phyloP scores from a whole-genome alignment of 2,329 filamentous ascomycete genomes.

The Aspergillus neoniger region DNA sequence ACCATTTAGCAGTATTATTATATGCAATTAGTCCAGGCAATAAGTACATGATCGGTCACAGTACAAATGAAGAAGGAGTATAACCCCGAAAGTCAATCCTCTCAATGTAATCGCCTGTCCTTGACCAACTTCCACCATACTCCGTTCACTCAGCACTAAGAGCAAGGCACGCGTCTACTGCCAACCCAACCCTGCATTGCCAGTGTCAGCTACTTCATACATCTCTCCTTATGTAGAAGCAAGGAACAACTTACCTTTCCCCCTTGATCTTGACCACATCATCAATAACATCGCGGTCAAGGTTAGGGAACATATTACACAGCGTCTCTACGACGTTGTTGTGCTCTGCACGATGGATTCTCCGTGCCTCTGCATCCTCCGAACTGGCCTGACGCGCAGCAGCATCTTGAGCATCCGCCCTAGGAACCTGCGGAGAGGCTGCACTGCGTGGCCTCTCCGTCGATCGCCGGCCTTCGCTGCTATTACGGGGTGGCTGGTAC shows the following conservation, averaged over 20 bases:
- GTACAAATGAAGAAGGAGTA: neutral
- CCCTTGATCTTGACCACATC: conserved; percentile 96
- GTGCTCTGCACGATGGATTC: conserved; percentile 82
- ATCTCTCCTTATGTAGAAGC: neutral
- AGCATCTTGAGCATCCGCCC: conserved; percentile 74
- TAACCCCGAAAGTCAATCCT: neutral
- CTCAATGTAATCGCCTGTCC: neutral
- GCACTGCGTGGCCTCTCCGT: conserved; percentile 27
- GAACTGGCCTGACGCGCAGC: conserved; percentile 88
- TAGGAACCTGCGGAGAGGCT: conserved; percentile 32
- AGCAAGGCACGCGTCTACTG: conserved; percentile 83
- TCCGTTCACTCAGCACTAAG: conserved; percentile 52
- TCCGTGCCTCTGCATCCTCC: conserved; percentile 82
- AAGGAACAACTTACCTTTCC: conserved; percentile 68
- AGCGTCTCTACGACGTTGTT: conserved; percentile 90
- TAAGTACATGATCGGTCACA: conserved; percentile 9
- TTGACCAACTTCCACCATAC: neutral
- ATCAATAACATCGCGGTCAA: conserved; percentile 91
- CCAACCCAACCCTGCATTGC: conserved; percentile 68
- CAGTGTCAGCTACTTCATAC: conserved; percentile 14
- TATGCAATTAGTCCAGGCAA: conserved; percentile 5
- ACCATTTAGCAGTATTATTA: neutral
- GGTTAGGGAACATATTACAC: conserved; percentile 92
- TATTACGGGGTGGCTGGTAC: conserved; percentile 46
- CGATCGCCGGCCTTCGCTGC: conserved; percentile 35